phyloP scores from a whole-genome alignment of 495 filamentous ascomycete species.

The Hyaloscypha hepaticicola region DNA sequence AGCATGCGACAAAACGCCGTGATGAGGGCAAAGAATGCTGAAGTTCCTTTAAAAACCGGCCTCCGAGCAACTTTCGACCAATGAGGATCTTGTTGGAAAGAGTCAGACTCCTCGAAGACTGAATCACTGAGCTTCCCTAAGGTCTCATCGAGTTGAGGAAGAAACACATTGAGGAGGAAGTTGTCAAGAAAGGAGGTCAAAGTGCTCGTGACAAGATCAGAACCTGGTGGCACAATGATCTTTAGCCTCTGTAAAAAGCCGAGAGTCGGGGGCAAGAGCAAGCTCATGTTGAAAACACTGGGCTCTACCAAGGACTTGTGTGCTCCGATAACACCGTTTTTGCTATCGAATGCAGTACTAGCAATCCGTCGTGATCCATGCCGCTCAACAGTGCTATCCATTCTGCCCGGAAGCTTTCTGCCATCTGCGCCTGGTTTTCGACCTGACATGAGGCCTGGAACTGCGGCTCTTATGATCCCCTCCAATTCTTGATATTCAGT shows the following conservation, averaged over 20 bases:
- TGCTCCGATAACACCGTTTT: conserved; percentile 36
- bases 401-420: conserved; percentile 39
- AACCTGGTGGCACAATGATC: conserved; percentile 80
- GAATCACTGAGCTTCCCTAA: conserved; percentile 82
- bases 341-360: conserved; percentile 41
- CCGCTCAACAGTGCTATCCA: conserved; percentile 34
- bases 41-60: conserved; percentile 91
- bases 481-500: conserved; percentile 89
- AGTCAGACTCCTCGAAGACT: conserved; percentile 78
- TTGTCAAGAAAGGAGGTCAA: conserved; percentile 96
- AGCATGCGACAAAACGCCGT: conserved; percentile 92
- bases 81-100: conserved; percentile 82
- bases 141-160: conserved; percentile 94
- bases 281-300: conserved; percentile 96
- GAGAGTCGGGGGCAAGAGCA: conserved; percentile 89
- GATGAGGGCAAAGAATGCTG: conserved; percentile 81
- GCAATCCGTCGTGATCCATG: conserved; percentile 44
- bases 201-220: conserved; percentile 82
- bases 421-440: conserved; percentile 48
- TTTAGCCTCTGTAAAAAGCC: conserved; percentile 89
- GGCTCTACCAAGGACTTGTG: conserved; percentile 92
- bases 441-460: conserved; percentile 87
- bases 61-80: conserved; percentile 75
- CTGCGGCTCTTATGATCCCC: conserved; percentile 82
- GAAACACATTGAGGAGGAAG: conserved; percentile 97